phyloP scores from a whole-genome alignment of 768 basidiomycete genomes.

The Crepidotus variabilis region DNA sequence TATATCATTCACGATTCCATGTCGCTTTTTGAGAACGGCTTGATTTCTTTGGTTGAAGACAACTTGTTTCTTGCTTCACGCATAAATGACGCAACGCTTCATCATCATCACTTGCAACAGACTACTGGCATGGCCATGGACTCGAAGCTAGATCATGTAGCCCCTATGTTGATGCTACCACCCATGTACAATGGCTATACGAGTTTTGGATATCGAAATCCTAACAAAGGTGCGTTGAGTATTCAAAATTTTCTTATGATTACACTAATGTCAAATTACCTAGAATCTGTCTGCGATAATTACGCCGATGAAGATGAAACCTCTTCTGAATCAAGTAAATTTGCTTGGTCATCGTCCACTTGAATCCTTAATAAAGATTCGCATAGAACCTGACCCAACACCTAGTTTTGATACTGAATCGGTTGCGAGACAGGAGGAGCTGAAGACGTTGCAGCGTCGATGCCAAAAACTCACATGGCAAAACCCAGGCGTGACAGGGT shows the following conservation, averaged over 20 bases:
- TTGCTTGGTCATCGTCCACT: not conserved
- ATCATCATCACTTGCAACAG: too few species aligned
- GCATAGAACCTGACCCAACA: not conserved
- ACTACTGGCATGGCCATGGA: too few species aligned
- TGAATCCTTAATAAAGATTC: not conserved
- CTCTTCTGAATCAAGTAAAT: not conserved
- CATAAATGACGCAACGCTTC: too few species aligned
- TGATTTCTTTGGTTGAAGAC: not conserved
- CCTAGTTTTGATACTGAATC: not conserved
- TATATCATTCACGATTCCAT: too few species aligned
- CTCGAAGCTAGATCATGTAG: not conserved
- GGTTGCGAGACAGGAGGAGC: not conserved
- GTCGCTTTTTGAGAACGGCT: not conserved
- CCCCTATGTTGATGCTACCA: constrained; percentile 4
- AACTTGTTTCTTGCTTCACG: too few species aligned
- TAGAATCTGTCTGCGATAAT: not conserved
- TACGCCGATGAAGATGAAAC: not conserved
- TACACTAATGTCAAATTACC: not conserved
- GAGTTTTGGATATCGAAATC: constrained; percentile 2
- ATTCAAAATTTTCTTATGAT: not conserved
- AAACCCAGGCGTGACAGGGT: not conserved
- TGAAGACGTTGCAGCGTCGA: not conserved
- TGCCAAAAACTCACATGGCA: not conserved
- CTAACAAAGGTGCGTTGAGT: not conserved
- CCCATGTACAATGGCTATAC: constrained; percentile 6